Evolutionary conservation across 345 rosid genomes (phyloP), one percentile per base, ranked within the genome.

Genomic region (Gossypium rotundifolium): DNA sequence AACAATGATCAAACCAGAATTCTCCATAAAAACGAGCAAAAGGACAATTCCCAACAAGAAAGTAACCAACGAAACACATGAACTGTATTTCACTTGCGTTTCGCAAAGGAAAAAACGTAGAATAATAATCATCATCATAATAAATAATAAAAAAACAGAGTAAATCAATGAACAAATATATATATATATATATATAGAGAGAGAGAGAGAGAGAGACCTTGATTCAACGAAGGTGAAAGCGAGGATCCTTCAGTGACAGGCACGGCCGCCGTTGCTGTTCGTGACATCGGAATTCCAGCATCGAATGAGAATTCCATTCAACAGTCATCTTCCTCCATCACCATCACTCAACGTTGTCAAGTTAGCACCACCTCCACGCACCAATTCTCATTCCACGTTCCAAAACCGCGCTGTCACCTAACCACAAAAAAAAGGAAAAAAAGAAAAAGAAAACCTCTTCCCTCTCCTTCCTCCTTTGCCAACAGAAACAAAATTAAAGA

Each of bases 231-330:
- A 78, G 90, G 87, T 12, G 90, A 88, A 49, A 87, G 88, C 76
- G 96, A 85, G 74, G 91, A 81, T n/a, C 70, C 86, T 58, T 86
- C 85, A 18, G 84, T 77, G 74, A 81, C 12, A 57, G 62, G 1
- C 38, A 58, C 38, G 12, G 63, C 63, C 63, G 38, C 57, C 45
- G 59, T 58, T 51, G 74, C 74, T 42, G 65, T 33, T 23, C 88
- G 87, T 68, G 88, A 81, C 91, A 91, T 91, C 62, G 90, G 85
- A 83, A 86, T 87, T 85, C 89, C 93, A 70, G 89, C 85, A 75
- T 87, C 92, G 77, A 88, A 89, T 88, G 79, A 85, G 77, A 86
- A 89, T 71, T 88, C 91, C 94, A 93, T 93, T 70, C 80, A 73
- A 65, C 78, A 83, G 68, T 77, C 45, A 77, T 79, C 81, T 33